Evolutionary conservation across 108 stramenopile genomes (phyloP), one percentile per base, ranked within the genome.

Genomic region (Ochromonas danica): DNA sequence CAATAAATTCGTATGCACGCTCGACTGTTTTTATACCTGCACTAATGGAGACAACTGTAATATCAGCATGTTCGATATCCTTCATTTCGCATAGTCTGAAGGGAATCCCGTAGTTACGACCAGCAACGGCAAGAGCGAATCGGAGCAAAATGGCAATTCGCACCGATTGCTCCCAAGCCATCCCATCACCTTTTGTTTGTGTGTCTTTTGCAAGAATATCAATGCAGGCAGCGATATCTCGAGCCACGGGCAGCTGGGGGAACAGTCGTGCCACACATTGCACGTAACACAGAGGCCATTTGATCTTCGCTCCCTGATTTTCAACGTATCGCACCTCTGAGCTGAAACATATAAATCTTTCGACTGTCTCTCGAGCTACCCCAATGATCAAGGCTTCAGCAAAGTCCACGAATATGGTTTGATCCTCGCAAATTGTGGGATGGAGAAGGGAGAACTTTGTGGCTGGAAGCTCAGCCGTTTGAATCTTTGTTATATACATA

Each of bases 401-500:
- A 57, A 57, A 57, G 51, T 57, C 51, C 51, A 57, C 51, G 51
- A 57, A 57, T 57, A 57, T 57, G 51, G 51, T 22, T 57, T 10
- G 51, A 57, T 57, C 51, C 51, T 57, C 51, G 51, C 51, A 57
- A 57, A 57, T 57, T 57, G 51, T 57, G 51, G 51, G 51, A 57
- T 57, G 51, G 51, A 57, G 51, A 57, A 57, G 51, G 51, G 51
- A 57, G 51, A 57, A 57, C 51, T 57, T 57, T 57, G 51, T 57
- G 51, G 51, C 51, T 57, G 51, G 51, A 57, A 57, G 51, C 51
- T 57, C 51, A 57, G 51, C 51, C 51, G 51, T 57, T 57, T 57
- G 51, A 57, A 57, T 57, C 51, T 57, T 57, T 57, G 51, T 57
- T 57, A 57, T 57, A 57, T 57, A 57, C 51, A 57, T 57, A 57